phyloP scores from a whole-genome alignment of 2,329 filamentous ascomycete species.

The Parafenestella ontariensis region DNA sequence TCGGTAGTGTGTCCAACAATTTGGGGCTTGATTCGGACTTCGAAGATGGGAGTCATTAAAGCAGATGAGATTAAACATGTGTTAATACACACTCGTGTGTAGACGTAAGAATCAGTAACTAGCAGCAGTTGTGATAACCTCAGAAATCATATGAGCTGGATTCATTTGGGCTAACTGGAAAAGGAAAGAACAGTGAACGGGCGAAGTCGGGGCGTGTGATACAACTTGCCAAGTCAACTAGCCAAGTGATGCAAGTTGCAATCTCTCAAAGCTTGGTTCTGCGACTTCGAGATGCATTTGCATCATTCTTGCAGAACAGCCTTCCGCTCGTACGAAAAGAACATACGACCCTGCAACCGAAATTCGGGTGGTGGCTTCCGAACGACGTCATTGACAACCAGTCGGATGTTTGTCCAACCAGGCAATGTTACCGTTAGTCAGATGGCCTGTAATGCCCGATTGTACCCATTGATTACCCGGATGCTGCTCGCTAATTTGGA shows the following conservation, averaged over 20 bases:
- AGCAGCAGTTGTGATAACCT: background rate
- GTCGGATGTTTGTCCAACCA: background rate
- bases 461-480: conserved; percentile 1
- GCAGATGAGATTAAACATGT: background rate
- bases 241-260: conserved; percentile 1
- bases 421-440: conserved; percentile 1
- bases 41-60: background rate
- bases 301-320: background rate
- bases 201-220: background rate
- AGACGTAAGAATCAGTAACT: background rate
- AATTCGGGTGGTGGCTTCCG: background rate
- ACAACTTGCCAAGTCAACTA: background rate
- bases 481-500: conserved; percentile 4
- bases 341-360: background rate
- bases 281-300: background rate
- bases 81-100: no score
- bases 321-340: background rate
- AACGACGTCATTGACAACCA: background rate
- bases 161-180: background rate
- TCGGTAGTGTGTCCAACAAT: background rate
- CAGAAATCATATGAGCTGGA: background rate
- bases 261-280: background rate
- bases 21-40: background rate
- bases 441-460: conserved; percentile 1
- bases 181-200: background rate